A percentile compares a stretch with the other conserved stretches of the same genome.
These are phyloP conservation scores for Calonectria multiphialidica DNA, from an alignment of 2,329 filamentous ascomycete species.

Conservation along the genomic window DNA sequence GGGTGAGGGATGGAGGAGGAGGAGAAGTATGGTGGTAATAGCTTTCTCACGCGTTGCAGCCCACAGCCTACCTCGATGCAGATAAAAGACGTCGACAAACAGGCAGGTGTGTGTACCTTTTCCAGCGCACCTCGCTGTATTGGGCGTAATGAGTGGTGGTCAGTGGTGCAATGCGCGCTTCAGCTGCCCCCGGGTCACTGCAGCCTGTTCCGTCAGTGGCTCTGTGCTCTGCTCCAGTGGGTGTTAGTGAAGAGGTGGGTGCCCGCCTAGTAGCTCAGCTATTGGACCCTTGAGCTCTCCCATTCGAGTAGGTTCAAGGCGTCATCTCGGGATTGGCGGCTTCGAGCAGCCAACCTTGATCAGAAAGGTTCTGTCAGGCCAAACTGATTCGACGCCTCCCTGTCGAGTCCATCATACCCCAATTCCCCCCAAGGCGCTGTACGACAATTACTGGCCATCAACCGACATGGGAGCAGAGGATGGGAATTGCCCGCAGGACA, in stretches of 20 bases:
- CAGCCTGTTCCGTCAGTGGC: slow-evolving; percentile 1
- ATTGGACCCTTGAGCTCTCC: neutral
- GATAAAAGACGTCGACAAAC: neutral
- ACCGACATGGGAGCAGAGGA: neutral
- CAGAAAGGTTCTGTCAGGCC: neutral
- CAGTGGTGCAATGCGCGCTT: slow-evolving; percentile 6
- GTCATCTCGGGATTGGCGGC: slow-evolving; percentile 16
- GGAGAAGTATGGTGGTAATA: slow-evolving; percentile 11
- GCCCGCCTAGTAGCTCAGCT: neutral
- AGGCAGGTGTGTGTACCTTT: neutral
- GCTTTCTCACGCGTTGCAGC: neutral
- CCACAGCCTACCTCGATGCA: neutral
- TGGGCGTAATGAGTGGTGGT: slow-evolving; percentile 9
- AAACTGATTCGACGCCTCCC: slow-evolving; percentile 1
- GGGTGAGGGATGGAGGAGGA: neutral
- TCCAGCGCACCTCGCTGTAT: neutral
- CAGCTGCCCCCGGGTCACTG: neutral
- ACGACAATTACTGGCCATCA: neutral
- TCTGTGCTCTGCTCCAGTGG: slow-evolving; percentile 10
- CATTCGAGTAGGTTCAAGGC: slow-evolving; percentile 11
- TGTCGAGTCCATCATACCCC: neutral
- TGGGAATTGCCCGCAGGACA: neutral
- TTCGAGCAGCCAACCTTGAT: slow-evolving; percentile 14
- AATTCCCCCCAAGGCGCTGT: neutral
- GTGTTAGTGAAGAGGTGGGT: slow-evolving; percentile 2